Base-by-base conservation (phyloP, 805 yeast species). In the Saccharomycopsis guyanensis region DNA sequence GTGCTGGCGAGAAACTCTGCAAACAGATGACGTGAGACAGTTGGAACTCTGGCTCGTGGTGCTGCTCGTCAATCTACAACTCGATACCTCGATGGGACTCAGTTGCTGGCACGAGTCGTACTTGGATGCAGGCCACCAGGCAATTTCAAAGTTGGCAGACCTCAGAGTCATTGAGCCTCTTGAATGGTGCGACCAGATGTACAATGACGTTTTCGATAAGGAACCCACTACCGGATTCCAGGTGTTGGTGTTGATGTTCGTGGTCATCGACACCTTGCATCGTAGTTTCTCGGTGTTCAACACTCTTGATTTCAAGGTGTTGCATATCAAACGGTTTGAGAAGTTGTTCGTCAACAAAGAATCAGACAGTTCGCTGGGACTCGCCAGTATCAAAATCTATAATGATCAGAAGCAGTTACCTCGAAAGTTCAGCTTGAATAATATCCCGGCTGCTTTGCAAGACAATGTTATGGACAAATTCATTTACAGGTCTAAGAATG, bases 251-350 rank as follows among this genome's bases (percentile, higher is more conserved):
- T 33, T 33, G 23, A 32, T 44, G 15, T 29, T 44, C 24, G 31
- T 27, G 23, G 24, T 38, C 1, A 10, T 27, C 22, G n/a, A 43
- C 7, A n/a, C 38, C 29, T 35, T 36, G 15, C 16, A 38, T 27
- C 33, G 34, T 8, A 13, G 29, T 18, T 32, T 42, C 7, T 19
- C 22, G 8, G 20, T 44, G 20, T 44, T 23, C 18, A 34, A 44
- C 25, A 23, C 32, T 12, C 24, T 4, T n/a, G 38, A 38, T 16
- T 44, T 44, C 27, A 6, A 38, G 38, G 38, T 44, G 15, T n/a
- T 38, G 4, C 20, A 22, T 8, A 38, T 38, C 24, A 20, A 37
- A n/a, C 29, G 24, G 19, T 37, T 44, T 23, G 25, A 44, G 23
- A 27, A 25, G 8, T 41, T n/a, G 15, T 38, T 27, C 15, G 38